Base-by-base conservation (phyloP, 2,329 filamentous ascomycete genomes). In the Ascochyta lentis region DNA sequence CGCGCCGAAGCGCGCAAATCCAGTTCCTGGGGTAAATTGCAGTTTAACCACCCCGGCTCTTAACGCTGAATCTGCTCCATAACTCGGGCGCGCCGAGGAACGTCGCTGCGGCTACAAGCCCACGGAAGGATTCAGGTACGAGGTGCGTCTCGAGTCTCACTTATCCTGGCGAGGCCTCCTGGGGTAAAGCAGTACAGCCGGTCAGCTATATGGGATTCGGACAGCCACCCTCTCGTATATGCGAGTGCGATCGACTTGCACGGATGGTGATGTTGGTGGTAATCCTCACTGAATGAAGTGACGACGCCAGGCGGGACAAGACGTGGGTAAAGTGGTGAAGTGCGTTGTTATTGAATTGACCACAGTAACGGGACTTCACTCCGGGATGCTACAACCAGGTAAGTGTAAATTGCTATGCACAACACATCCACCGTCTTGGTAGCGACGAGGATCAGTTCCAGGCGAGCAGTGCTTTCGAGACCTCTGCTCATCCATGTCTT, bases 11-110 rank as follows among this genome's bases (percentile, higher is more conserved):
- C 43, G 47, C 53, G 42, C 31, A 7, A 46, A 49, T 45, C 52
- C 29, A 49, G 34, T 49, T 44, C 41, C 29, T 42, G 37, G 41
- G 53, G 33, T 46, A 56, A 51, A 56, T 51, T 51, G 26, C 43
- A 48, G 8, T 47, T 47, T 47, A 48, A 6, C 53, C 47, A 56
- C 19, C 35, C 47, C 27, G 39, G 42, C 16, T 19, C 37, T 26
- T 43, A 42, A 43, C n/a, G 29, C 41, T 15, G 22, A 16, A 8
- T 19, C 3, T 24, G 35, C 46, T 44, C 38, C 29, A 34, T 33
- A 23, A 4, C 9, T 48, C 53, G 53, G 53, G 15, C 47, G 48
- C 29, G 16, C 42, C 53, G 42, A 48, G 23, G 13, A 12, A 9
- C 22, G 9, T 24, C 37, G 10, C 16, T 39, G 37, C 27, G 35